Evolutionary conservation across 2,329 filamentous ascomycete genomes (phyloP).

Genomic region (Colletotrichum sp.): DNA sequence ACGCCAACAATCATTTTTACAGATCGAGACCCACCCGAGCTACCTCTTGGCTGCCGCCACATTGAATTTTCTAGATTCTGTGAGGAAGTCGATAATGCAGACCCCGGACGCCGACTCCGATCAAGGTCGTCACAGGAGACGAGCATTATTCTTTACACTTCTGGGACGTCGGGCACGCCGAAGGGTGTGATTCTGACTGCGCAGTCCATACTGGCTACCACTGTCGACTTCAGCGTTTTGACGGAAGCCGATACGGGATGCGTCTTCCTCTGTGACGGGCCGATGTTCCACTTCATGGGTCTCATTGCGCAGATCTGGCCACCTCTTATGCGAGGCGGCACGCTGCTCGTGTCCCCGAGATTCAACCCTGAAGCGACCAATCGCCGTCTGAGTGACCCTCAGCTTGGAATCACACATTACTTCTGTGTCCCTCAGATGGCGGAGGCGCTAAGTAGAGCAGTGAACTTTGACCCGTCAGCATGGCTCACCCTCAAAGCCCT

Average conservation of each 20-base stretch:
- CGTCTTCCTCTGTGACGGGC: conserved; percentile 18
- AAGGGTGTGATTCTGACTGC: conserved; percentile 8
- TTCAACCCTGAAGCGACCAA: conserved; percentile 9
- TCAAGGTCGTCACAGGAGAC: not conserved
- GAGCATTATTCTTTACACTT: conserved; percentile 12
- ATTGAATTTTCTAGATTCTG: not conserved
- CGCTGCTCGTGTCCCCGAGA: not conserved
- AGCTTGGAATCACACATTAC: conserved; percentile 1
- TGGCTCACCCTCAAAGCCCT: conserved; percentile 11
- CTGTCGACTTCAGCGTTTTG: conserved; percentile 2
- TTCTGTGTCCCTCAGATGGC: conserved; percentile 21
- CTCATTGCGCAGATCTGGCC: conserved; percentile 12
- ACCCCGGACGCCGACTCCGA: not conserved
- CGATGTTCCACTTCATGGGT: conserved; percentile 20
- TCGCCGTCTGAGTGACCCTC: not conserved
- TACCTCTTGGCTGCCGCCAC: conserved; percentile 4
- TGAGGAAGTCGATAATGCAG: not conserved
- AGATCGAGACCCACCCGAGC: not conserved
- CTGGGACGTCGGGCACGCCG: conserved; percentile 6
- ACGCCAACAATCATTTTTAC: not conserved
- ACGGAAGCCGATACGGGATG: conserved; percentile 2
- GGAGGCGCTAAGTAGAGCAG: conserved; percentile 3
- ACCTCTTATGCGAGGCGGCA: conserved; percentile 1
- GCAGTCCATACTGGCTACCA: not conserved
- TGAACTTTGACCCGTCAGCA: not conserved